Evolutionary conservation across 2,329 filamentous ascomycete genomes (phyloP).

Genomic region (Coniella vitis): DNA sequence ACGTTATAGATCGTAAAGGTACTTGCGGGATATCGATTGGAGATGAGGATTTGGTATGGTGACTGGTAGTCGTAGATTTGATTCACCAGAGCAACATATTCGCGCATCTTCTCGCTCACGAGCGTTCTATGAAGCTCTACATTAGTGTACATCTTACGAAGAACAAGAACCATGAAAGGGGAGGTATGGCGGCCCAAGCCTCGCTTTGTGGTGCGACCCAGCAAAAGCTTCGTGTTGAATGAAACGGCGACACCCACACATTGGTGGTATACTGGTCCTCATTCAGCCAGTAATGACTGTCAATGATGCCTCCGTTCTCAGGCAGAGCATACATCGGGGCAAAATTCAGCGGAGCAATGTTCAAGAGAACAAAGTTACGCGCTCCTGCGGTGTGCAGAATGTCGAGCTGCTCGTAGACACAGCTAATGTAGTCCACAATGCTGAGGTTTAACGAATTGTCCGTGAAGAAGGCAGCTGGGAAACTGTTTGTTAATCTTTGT

Average conservation of each 20-base stretch:
- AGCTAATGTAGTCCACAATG: slow-evolving; percentile 42
- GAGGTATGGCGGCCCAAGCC: no score
- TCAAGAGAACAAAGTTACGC: slow-evolving; percentile 52
- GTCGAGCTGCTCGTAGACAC: slow-evolving; percentile 43
- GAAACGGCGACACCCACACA: slow-evolving; percentile 19
- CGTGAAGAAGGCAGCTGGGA: slow-evolving; percentile 39
- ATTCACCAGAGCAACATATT: slow-evolving; percentile 44
- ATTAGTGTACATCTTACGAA: background rate
- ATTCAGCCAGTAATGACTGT: slow-evolving; percentile 39
- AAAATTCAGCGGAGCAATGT: slow-evolving; percentile 46
- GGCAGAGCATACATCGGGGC: slow-evolving; percentile 45
- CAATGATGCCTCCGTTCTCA: slow-evolving; percentile 34
- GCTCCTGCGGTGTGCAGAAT: slow-evolving; percentile 44
- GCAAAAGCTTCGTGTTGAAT: no score
- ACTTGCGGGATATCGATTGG: slow-evolving; percentile 37
- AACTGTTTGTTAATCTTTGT: background rate
- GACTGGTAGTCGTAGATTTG: slow-evolving; percentile 44
- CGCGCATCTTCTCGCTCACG: slow-evolving; percentile 43
- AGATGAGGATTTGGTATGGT: slow-evolving; percentile 36
- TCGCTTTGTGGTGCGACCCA: no score
- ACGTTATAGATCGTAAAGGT: slow-evolving; percentile 49
- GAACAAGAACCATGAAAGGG: background rate
- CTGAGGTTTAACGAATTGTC: slow-evolving; percentile 46
- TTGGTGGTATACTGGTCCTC: slow-evolving; percentile 34
- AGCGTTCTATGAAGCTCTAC: slow-evolving; percentile 27